Evolutionary conservation across 768 basidiomycete genomes (phyloP).

Genomic region (Tubosaeta brunneosetosa): DNA sequence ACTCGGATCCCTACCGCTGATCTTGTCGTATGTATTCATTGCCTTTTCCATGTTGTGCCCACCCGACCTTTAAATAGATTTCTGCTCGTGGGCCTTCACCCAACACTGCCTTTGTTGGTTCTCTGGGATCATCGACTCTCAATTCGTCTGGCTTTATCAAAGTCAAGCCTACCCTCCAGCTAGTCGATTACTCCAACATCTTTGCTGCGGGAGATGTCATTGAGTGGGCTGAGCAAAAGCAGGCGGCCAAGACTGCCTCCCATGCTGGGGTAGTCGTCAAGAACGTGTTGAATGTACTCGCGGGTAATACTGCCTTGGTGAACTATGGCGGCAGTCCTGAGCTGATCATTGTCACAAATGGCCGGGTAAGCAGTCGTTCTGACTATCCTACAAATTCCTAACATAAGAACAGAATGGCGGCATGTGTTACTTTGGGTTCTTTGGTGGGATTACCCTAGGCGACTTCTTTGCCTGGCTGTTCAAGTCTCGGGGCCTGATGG

Average conservation of each 20-base stretch:
- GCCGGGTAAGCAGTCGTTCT: slow-evolving; percentile 39
- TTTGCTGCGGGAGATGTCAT: slow-evolving; percentile 67
- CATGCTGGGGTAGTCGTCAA: slow-evolving; percentile 44
- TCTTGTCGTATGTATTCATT: slow-evolving; percentile 45
- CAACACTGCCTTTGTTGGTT: slow-evolving; percentile 49
- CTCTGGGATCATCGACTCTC: slow-evolving; percentile 38
- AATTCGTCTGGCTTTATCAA: slow-evolving; percentile 42
- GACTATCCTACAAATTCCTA: neutral
- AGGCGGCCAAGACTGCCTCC: slow-evolving; percentile 39
- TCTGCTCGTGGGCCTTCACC: slow-evolving; percentile 36
- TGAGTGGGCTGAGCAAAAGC: slow-evolving; percentile 62
- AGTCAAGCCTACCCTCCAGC: slow-evolving; percentile 54
- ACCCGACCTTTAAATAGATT: slow-evolving; percentile 15
- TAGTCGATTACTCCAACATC: slow-evolving; percentile 46
- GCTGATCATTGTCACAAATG: slow-evolving; percentile 50
- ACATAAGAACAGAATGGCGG: slow-evolving; percentile 36
- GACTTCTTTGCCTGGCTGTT: slow-evolving; percentile 37
- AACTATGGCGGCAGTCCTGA: slow-evolving; percentile 49
- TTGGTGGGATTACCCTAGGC: slow-evolving; percentile 44
- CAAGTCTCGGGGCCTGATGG: slow-evolving; percentile 36
- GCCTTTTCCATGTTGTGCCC: neutral
- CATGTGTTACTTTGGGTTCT: slow-evolving; percentile 34
- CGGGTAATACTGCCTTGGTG: slow-evolving; percentile 32
- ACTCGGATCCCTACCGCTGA: slow-evolving; percentile 46
- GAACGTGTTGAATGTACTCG: slow-evolving; percentile 47